phyloP scores from a whole-genome alignment of 2,329 filamentous ascomycete genomes.

The Thielaviopsis punctulata region DNA sequence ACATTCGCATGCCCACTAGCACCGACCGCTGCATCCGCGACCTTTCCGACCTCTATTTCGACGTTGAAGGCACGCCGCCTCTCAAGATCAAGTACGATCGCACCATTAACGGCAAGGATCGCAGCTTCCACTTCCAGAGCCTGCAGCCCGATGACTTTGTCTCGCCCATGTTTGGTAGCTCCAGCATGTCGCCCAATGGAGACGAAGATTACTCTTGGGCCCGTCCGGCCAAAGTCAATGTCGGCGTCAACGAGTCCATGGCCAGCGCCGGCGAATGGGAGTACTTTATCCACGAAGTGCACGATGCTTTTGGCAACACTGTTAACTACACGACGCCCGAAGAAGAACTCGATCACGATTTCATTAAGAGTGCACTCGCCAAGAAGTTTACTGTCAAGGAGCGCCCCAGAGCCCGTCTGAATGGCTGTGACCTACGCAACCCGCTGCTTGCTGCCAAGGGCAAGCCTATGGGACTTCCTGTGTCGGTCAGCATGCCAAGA shows the following conservation, averaged over 20 bases:
- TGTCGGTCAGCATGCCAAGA: conserved; percentile 34
- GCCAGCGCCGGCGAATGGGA: conserved; percentile 63
- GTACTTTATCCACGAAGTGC: conserved; percentile 81
- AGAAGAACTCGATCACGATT: conserved; percentile 51
- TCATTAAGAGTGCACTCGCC: conserved; percentile 44
- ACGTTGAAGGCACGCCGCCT: conserved; percentile 77
- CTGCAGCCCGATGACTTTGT: conserved; percentile 76
- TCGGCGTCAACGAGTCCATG: conserved; percentile 83
- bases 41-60: conserved; percentile 66
- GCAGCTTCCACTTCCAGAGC: conserved; percentile 79
- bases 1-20: conserved; percentile 45
- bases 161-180: conserved; percentile 55
- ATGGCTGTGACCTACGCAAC: conserved; percentile 60
- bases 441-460: conserved; percentile 75
- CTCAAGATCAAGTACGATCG: conserved; percentile 86
- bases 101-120: conserved; percentile 65
- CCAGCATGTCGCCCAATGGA: conserved; percentile 42
- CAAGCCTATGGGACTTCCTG: conserved; percentile 46
- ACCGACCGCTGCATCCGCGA: conserved; percentile 68
- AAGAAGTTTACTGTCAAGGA: conserved; percentile 77
- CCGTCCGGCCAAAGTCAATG: conserved; percentile 51
- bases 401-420: conserved; percentile 55
- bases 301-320: conserved; percentile 76
- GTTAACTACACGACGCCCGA: conserved; percentile 51
- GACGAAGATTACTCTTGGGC: conserved; percentile 57